Evolutionary conservation across 2,329 filamentous ascomycete genomes (phyloP), one percentile per base, ranked within the genome.

Genomic region (Trichoderma koningiopsis): DNA sequence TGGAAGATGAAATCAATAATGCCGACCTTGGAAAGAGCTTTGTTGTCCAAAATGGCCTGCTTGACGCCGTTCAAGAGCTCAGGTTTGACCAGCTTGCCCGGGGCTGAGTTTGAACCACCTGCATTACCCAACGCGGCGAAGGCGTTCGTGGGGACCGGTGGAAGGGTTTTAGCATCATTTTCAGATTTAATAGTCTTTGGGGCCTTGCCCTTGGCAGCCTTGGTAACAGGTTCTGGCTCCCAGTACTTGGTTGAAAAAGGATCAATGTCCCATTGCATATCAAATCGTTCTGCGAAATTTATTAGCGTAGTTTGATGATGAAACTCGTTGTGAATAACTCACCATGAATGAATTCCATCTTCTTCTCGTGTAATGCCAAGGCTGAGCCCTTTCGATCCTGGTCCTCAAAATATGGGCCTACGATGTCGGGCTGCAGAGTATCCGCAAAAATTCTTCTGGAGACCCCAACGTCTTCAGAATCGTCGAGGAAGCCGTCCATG

Each of bases 401-500:
- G 75, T 91, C 86, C 76, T 97, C 92, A 87, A 94, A 99, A 77
- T 91, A 96, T 11, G 98, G 81, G 0, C 95, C 96, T 4, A 89
- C 93, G 76, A 87, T 92, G 53, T 91, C 83, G 0, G 94, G 93
- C 75, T 94, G 88, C 75, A 96, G 85, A 72, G 92, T 89, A 35
- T 89, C 88, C 83, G 87, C 74, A 87, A 81, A 90, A 79, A 77
- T 87, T 82, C 83, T 87, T 86, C 78, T 84, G 72, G 80, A 83
- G 77, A 79, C 81, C 70, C 81, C 86, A 75, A 79, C 76, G 71
- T 96, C 92, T 65, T 96, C 92, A 6, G 92, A 92, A 74, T 96
- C 93, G 73, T 97, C 94, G 1, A 97, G 83, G 76, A 97, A 97
- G 22, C 89, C 94, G 4, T 93, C 92, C 89, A 97, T 91, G 70